Evolutionary conservation across 2,329 filamentous ascomycete genomes (phyloP), one percentile per base, ranked within the genome.

Genomic region (Lachnellula cervina): DNA sequence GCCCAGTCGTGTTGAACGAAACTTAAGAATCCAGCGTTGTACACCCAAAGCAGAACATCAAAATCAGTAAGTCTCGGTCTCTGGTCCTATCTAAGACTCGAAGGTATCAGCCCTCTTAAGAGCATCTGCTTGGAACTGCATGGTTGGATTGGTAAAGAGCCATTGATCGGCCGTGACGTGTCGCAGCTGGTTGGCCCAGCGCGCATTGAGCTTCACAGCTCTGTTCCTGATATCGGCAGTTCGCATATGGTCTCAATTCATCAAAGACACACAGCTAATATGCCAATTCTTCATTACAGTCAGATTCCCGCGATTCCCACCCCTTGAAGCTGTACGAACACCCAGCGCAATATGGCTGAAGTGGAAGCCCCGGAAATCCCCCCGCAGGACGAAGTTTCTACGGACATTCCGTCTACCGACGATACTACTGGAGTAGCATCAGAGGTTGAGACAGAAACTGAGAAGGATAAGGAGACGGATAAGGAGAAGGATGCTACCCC

Each of bases 401-500:
- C 55, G 34, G 64, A 65, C 28, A 56, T 60, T 28, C 43, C 55
- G 16, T 67, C 66, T 17, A 62, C 55, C 25, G 65, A 69, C 34
- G 66, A 68, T 49, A 58, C 59, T 43, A 52, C 64, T 38, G 60
- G 51, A 38, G 47, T 62, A 55, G 59, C 57, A 51, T 65, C 66
- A 42, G 66, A 68, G 54, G 54, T 59, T 34, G 65, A 66, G 46
- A 60, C 61, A 23, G 66, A 67, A 53, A 64, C 57, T 23, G 66
- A 66, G 35, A 64, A 66, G 51, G 64, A 65, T 37, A 62, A 66
- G 55, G 64, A 62, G 34, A 51, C 61, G 42, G 50, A 54, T 14
- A 70, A 69, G 61, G 70, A 70, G 57, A 68, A 70, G 56, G 64
- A 62, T 61, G 61, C 63, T 7, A 50, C 61, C 45, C 62, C 66